Base-by-base conservation (phyloP, 768 basidiomycete genomes). In the Scleroderma bovista region DNA sequence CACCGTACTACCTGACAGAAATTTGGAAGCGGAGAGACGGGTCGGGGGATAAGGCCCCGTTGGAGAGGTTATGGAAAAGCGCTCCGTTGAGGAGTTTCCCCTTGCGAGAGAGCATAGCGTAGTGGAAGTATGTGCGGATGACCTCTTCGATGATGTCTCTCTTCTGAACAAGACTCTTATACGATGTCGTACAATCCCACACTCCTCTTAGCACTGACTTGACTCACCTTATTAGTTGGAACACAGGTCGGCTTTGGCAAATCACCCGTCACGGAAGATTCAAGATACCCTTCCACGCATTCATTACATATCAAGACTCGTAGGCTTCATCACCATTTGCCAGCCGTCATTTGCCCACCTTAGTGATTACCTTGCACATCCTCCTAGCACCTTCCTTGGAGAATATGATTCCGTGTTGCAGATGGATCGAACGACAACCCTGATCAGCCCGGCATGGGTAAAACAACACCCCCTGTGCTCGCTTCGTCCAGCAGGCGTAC, bases 401-500 rank as follows among this genome's bases (percentile, higher is more conserved):
- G 56, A 78, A 45, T 83, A 80, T 54, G 75, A 2, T 91, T 77
- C 72, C 81, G 92, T 31, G 63, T 76, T 1, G 84, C 88, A 3
- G 91, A 93, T 64, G 92, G 92, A 7, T 79, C 81, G 3, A 67
- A 70, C 62, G 93, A 94, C 69, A 93, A 91, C 58, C 72, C 81
- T 40, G 72, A 75, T 47, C 62, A 72, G 33, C 89, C 90, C 2
- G 72, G 81, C 51, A 64, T 93, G 69, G 92, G 92, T 41, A 84
- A 83, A 70, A 86, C 90, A 79, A 81, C 6, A 81, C 76, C 12
- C 84, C 90, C 0, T 93, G 93, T 61, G 77, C 88, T n/a, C 80
- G 90, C 20, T 90, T 85, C 41, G 91, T 92, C 20, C 85, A 88
- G 56, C 83, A 86, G 60, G 63, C 49, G 2, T 75, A 84, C 52